Evolutionary conservation across 805 yeast genomes (phyloP).

Genomic region (Grigorovia yakushimaensis): DNA sequence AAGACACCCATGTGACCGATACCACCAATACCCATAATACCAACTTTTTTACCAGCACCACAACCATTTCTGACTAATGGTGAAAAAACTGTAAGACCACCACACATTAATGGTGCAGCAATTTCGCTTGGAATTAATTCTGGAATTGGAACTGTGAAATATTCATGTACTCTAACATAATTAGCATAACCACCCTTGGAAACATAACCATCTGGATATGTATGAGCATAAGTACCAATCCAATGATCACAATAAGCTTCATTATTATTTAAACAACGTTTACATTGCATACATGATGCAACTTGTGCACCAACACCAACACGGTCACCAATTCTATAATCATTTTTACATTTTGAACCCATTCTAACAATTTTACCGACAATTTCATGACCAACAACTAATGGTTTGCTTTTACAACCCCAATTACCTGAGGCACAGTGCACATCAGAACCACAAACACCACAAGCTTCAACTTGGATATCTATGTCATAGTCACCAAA

Average conservation of each 20-base stretch:
- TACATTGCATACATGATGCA: constrained; percentile 53
- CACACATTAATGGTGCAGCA: constrained; percentile 71
- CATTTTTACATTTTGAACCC: constrained; percentile 44
- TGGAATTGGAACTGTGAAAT: constrained; percentile 57
- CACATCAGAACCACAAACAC: constrained; percentile 58
- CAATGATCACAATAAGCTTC: constrained; percentile 45
- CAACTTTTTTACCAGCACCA: no score
- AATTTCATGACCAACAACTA: constrained; percentile 59
- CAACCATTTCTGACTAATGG: no score
- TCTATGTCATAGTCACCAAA: constrained; percentile 41
- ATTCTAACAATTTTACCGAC: constrained; percentile 48
- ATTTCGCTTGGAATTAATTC: constrained; percentile 39
- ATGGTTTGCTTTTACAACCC: constrained; percentile 20
- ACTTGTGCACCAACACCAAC: constrained; percentile 70
- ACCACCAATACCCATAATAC: no score
- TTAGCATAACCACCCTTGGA: constrained; percentile 63
- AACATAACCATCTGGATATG: constrained; percentile 37
- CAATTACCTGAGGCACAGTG: constrained; percentile 19
- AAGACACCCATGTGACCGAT: constrained; percentile 47
- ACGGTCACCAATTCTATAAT: constrained; percentile 54
- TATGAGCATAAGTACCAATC: constrained; percentile 34
- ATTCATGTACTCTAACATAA: constrained; percentile 54
- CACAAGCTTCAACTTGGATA: constrained; percentile 50
- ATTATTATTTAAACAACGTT: constrained; percentile 43
- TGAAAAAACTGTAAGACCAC: constrained; percentile 64